phyloP scores from a whole-genome alignment of 805 yeast genomes.

The Sugiyamaella marilandica region DNA sequence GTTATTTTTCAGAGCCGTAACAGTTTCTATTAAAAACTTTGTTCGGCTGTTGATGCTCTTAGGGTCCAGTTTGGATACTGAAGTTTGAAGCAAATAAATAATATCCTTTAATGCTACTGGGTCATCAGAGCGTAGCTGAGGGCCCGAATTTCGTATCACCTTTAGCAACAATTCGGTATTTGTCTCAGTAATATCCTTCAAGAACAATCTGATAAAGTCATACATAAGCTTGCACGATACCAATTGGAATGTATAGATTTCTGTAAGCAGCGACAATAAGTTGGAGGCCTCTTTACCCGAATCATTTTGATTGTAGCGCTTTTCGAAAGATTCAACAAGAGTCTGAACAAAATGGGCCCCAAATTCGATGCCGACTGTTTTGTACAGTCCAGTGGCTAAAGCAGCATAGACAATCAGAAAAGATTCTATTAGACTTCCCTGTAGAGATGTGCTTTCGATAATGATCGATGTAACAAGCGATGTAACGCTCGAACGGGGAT shows the following conservation, averaged over 20 bases:
- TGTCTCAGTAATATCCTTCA: slow-evolving; percentile 56
- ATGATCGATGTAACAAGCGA: slow-evolving; percentile 60
- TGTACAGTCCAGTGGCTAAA: slow-evolving; percentile 66
- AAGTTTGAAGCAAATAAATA: slow-evolving; percentile 51
- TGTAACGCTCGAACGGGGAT: slow-evolving; percentile 78
- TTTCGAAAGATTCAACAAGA: slow-evolving; percentile 65
- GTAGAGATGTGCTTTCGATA: slow-evolving; percentile 58
- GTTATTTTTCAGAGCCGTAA: slow-evolving; percentile 81
- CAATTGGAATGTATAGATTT: slow-evolving; percentile 71
- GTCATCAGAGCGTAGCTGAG: slow-evolving; percentile 84
- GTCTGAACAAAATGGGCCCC: slow-evolving; percentile 84
- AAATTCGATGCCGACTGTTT: slow-evolving; percentile 78
- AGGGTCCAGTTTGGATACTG: slow-evolving; percentile 38
- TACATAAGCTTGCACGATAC: slow-evolving; percentile 70
- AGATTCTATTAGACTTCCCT: slow-evolving; percentile 67
- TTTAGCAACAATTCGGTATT: slow-evolving; percentile 75
- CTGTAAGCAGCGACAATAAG: slow-evolving; percentile 66
- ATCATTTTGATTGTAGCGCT: slow-evolving; percentile 16
- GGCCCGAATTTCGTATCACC: slow-evolving; percentile 71
- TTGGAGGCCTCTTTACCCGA: slow-evolving; percentile 52
- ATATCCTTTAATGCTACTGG: slow-evolving; percentile 81
- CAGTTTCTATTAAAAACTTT: slow-evolving; percentile 77
- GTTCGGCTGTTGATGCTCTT: slow-evolving; percentile 53
- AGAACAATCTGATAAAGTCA: slow-evolving; percentile 55
- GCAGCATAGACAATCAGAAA: slow-evolving; percentile 78